Evolutionary conservation across 441 rosid genomes (phyloP), one percentile per base, ranked within the genome.

Genomic region (Isatis lusitanica): DNA sequence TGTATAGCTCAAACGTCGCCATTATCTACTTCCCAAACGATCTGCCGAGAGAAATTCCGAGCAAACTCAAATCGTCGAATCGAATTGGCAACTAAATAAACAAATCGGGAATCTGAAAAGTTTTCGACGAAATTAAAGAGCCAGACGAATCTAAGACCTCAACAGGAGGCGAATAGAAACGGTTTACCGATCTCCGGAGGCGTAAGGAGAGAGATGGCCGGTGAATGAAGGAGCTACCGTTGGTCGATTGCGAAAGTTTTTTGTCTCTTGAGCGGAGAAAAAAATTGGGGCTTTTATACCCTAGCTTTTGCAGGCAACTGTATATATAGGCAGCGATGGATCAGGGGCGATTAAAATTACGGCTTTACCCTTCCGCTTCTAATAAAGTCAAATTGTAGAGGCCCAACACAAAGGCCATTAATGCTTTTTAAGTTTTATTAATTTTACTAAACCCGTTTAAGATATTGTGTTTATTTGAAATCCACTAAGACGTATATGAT

Each of bases 1-100:
- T 84, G 76, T 96, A 93, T 18, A 96, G 85, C 90, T 96, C 98
- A 77, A 93, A 95, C 74, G 98, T 91, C 78, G 93, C 97, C 98
- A 91, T 95, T 75, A 16, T 68, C 18, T 76, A 72, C 56, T 70
- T 47, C 59, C 78, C 77, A 83, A 87, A 88, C 85, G 85, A 55
- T 66, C 71, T 73, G 42, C 12, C 21, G 7, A 58, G 50, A 16
- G 5, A 57, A 72, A 55, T 75, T 10, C 63, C 66, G 50, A 47
- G 28, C 6, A 67, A 59, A 26, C 42, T 33, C 48, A 44, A 66
- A 39, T 24, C 18, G 11, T 7, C 21, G 30, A 57, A 43, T 43
- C 48, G 9, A 63, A 63, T 56, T 16, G 7, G 33, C 47, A 63
- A 16, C 59, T 15, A 38, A 36, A 6, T 30, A 5, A 59, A 18